Conservation (phyloP, 1,284 basidiomycete species). For the Ustilago bromivora region DNA sequence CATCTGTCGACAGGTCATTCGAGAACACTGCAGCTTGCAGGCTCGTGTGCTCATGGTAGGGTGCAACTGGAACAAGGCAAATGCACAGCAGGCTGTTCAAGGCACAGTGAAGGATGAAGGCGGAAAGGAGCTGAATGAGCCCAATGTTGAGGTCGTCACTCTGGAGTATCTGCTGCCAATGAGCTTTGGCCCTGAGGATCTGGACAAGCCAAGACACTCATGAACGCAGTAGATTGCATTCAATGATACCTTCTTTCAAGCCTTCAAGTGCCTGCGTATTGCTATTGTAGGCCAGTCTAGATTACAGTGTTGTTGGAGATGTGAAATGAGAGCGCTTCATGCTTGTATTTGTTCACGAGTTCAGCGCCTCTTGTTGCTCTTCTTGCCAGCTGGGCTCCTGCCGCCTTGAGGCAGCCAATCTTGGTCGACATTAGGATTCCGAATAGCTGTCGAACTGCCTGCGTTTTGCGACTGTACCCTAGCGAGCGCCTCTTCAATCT, state of each 20-base stretch:
- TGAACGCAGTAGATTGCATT: background rate
- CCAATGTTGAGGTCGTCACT: conserved; percentile 73
- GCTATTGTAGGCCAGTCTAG: background rate
- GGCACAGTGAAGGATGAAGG: conserved; percentile 26
- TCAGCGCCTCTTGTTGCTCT: conserved; percentile 36
- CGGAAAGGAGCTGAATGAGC: conserved; percentile 66
- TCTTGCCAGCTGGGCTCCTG: conserved; percentile 40
- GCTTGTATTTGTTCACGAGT: background rate
- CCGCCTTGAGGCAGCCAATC: conserved; percentile 50
- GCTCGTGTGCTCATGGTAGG: conserved; percentile 85
- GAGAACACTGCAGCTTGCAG: conserved; percentile 80
- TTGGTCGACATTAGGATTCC: conserved; percentile 50
- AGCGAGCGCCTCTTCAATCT: conserved; percentile 57
- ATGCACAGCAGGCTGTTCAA: conserved; percentile 7
- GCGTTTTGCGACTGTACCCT: conserved; percentile 35
- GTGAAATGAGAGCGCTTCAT: background rate
- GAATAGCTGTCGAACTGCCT: conserved; percentile 32
- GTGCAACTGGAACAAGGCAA: conserved; percentile 74
- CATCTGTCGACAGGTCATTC: conserved; percentile 88
- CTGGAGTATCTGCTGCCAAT: conserved; percentile 83
- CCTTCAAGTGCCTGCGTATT: background rate
- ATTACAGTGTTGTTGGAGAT: conserved; percentile 5
- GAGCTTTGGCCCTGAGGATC: conserved; percentile 87
- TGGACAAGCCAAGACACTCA: conserved; percentile 70
- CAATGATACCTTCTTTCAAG: background rate